Percentiles rank a stretch among this genome's conserved stretches.
Evolutionary conservation across 2,329 filamentous ascomycete genomes (phyloP).

Genomic region (Arthrobotrys sphaeroides): DNA sequence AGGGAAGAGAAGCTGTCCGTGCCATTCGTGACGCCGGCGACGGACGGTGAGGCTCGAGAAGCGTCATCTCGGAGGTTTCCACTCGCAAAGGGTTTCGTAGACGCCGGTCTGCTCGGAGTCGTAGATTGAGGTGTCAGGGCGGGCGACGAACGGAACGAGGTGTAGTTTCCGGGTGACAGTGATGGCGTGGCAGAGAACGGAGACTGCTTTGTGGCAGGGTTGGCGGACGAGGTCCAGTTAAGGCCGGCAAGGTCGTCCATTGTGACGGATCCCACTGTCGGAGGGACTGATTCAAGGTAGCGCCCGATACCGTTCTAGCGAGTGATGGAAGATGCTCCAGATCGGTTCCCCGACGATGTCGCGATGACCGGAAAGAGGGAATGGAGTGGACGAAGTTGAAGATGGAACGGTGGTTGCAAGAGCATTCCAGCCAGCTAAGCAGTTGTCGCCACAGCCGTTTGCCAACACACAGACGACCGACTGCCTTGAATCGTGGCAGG

Average conservation of each 20-base stretch:
- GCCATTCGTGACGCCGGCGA: conserved; percentile 65
- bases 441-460: conserved; percentile 16
- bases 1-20: conserved; percentile 81
- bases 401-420: background rate
- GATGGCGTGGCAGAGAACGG: conserved; percentile 62
- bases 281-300: background rate
- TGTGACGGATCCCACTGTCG: conserved; percentile 53
- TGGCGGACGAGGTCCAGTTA: conserved; percentile 65
- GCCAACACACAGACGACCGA: conserved; percentile 27
- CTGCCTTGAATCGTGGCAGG: background rate
- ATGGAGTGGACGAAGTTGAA: background rate
- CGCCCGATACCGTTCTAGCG: background rate
- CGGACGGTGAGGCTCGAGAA: conserved; percentile 64
- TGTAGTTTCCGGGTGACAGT: conserved; percentile 66
- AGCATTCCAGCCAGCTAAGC: conserved; percentile 42
- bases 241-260: conserved; percentile 73
- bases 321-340: background rate
- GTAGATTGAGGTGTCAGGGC: conserved; percentile 41
- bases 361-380: conserved; percentile 11
- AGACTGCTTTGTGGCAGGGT: conserved; percentile 62
- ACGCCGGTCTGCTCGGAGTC: conserved; percentile 32
- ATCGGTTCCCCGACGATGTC: background rate
- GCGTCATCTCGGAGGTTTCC: conserved; percentile 58
- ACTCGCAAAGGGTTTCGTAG: conserved; percentile 66
- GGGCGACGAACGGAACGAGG: conserved; percentile 65